A percentile compares a stretch with the other conserved stretches of the same genome.
Conservation (phyloP, 2,329 filamentous ascomycete species). For the Fusarium clavum region DNA sequence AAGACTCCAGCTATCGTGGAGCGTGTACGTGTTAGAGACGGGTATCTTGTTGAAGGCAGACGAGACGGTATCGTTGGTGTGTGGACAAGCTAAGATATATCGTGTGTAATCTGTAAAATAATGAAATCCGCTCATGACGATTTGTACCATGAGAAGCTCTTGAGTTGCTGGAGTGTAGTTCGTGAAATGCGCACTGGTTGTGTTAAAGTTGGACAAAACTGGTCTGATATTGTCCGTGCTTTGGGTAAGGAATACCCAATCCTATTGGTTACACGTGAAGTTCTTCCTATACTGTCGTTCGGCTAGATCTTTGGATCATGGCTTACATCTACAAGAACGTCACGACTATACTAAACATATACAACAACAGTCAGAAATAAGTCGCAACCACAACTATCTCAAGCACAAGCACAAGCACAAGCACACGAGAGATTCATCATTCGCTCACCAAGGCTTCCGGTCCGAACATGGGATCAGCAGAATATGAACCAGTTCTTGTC, state of each 20-base stretch:
- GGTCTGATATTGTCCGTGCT: background rate
- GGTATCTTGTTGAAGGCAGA: conserved; percentile 91
- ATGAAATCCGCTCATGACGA: conserved; percentile 38
- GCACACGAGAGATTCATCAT: background rate
- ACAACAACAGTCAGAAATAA: background rate
- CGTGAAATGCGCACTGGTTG: background rate
- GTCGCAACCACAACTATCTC: background rate
- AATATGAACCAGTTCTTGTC: conserved; percentile 38
- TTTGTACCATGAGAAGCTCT: conserved; percentile 12
- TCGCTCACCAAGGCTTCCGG: background rate
- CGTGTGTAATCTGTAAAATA: conserved; percentile 44
- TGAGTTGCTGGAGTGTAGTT: background rate
- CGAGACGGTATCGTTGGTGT: conserved; percentile 89
- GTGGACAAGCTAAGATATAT: conserved; percentile 75
- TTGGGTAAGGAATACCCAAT: background rate
- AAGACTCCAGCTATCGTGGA: conserved; percentile 79
- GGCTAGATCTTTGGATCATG: background rate
- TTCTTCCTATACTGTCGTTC: background rate
- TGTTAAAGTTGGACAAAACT: background rate
- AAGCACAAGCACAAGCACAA: background rate
- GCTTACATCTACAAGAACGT: background rate
- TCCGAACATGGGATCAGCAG: conserved; percentile 35
- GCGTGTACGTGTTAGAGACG: conserved; percentile 89
- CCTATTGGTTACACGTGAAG: conserved; percentile 6
- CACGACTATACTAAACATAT: background rate